Evolutionary conservation across 176 grass and related monocot species (phyloP), one percentile per base, ranked within the genome.

Genomic region (Hyparrhenia diplandra): DNA sequence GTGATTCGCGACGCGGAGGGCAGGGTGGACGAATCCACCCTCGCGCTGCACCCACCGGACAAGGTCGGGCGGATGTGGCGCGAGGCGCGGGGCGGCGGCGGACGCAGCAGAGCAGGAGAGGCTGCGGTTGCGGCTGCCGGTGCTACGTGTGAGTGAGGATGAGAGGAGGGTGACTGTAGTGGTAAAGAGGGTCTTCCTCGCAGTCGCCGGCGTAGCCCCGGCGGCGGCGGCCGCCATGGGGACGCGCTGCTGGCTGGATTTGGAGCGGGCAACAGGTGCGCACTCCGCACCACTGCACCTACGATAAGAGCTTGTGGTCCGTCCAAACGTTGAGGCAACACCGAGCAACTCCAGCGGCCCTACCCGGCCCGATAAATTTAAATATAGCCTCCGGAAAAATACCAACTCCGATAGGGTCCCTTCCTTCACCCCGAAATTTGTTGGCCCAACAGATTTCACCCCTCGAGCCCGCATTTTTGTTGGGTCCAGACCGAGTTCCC

Each of bases 21-120:
- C 64, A 0, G 90, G 90, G 62, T 98, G 92, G 14, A 93, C 87
- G 76, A 92, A 91, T 31, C 96, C 96, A 8, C 92, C n/a, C 85
- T 98, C 92, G 2, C 88, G 85, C 61, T 87, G 88, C 57, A 98
- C 79, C 96, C 92, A 98, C 58, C 79, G 88, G 40, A 93, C 62
- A 54, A 98, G 90, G 86, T 98, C 90, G 2, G 92, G 86, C 64
- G 96, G 96, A 18, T 89, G 88, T 4, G 82, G 34, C 24, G 84
- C 84, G 74, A 95, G 69, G 55, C 92, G 92, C 11, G 75, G 70
- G 21, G 84, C 83, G 66, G 64, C 47, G 57, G 74, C 41, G 40
- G 66, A 13, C 23, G 82, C 74, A 29, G 87, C 70, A 8, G 41
- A 69, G 76, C 86, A 87, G 77, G 61, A 75, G 69, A 88, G 29